Base-by-base conservation (phyloP, 2,329 filamentous ascomycete species). In the Epichloe hybrida region DNA sequence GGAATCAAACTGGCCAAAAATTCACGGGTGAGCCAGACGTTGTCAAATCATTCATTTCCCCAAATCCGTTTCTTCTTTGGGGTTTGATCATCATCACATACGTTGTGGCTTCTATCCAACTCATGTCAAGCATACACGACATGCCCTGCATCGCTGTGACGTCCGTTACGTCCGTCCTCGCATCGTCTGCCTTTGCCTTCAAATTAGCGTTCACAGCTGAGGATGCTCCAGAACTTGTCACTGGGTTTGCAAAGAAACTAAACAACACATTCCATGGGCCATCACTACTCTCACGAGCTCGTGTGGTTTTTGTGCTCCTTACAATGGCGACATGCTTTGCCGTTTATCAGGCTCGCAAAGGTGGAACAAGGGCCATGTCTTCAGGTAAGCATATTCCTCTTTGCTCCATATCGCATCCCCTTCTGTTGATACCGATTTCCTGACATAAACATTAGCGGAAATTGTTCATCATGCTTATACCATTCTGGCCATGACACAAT, bases 1-100 rank as follows among this genome's bases (percentile, higher is more conserved):
- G 91, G 91, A 97, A 97, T 62, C 93, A 97, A 65, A 97, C 93
- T 0, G 93, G 93, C 4, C 91, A 97, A 63, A 98, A 98, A 65
- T 90, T 88, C 59, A 85, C 93, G 1, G 90, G 90, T n/a, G 85
- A 84, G 39, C 81, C 88, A 27, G 93, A 97, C 61, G 86, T 97
- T 44, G 86, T 86, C 55, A 87, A 84, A 53, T 72, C 67, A 5
- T 84, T 88, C 61, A 72, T 95, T 50, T 70, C 76, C 15, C 70
- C 75, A 0, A 76, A 87, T 51, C 81, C 81, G 2, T 64, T 72
- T 31, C 61, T 86, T 0, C 77, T 98, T 4, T 98, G 93, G 93
- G 57, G 66, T 2, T 67, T 95, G 9, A 75, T 95, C 21, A 72
- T 81, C 39, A 64, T 76, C 12, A 82, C 84, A 1, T 96, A 96